Evolutionary conservation across 768 basidiomycete species (phyloP), one percentile per base, ranked within the genome.

Genomic region (Basidioascus undulatus): DNA sequence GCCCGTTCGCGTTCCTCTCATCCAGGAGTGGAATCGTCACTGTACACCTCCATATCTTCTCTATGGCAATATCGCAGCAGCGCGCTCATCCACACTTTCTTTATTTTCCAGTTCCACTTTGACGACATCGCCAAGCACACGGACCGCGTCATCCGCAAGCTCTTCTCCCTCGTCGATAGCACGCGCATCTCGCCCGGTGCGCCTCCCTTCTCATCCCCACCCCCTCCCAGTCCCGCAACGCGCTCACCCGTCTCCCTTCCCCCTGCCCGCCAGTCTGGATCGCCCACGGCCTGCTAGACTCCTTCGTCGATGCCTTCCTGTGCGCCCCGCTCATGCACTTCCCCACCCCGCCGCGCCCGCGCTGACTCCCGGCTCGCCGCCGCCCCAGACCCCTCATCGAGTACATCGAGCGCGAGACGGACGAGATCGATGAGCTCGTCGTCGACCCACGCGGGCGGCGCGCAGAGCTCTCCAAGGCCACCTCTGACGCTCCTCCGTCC

Each of bases 231-330:
- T 4, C 36, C n/a, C 25, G 3, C 7, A 15, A 6, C 16, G 13
- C 19, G 16, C 45, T 46, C 15, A 39, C 8, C 28, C 37, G 0
- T 30, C 39, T 34, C 11, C 16, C 38, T 20, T 21, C 21, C n/a
- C n/a, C n/a, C n/a, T n/a, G n/a, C n/a, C n/a, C n/a, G n/a, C 6
- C 49, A 83, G 86, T 86, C 54, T 89, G 83, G 82, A 80, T 94
- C 47, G 83, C 82, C 0, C 84, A 94, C 56, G 78, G 75, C 18
- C 66, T 92, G 41, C 62, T 94, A 47, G 87, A 92, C 52, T 87
- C 83, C 1, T 73, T 94, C 39, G 84, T 94, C 18, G 86, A 94
- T 54, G 76, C 80, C 1, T 87, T 87, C 59, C 83, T 84, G 55
- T n/a, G n/a, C n/a, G n/a, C n/a, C n/a, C 57, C 57, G 12, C n/a